Base-by-base conservation (phyloP, 129 eudicot species). In the Gnaphalium uliginosum region DNA sequence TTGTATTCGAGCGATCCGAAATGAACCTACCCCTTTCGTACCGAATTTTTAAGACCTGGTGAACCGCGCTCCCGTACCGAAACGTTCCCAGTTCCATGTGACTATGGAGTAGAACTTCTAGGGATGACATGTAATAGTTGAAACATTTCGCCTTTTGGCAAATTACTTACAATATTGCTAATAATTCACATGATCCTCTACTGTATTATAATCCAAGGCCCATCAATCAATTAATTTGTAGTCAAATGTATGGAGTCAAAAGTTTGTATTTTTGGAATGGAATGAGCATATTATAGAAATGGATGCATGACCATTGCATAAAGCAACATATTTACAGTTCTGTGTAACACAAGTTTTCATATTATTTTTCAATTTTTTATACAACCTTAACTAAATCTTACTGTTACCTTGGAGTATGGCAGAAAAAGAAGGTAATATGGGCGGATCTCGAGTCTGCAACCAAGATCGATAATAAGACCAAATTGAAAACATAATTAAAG, bases 401-500 rank as follows among this genome's bases (percentile, higher is more conserved):
- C 9, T 21, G 15, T 56, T 80, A 80, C 83, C 83, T 80, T 80
- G 67, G 60, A 80, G 64, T 53, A 80, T 56, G 18, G 62, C 79
- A 0, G 83, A 80, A 58, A 80, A 80, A 0, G 79, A 74, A 58
- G 83, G 83, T 74, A 80, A 74, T 58, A 80, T 80, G 26, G 79
- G 83, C 8, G 83, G 83, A 13, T 74, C 56, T 66, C 83, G 74
- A 41, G 74, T 80, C 83, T 80, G 75, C 79, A 80, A 80, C 71
- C 70, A 80, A 56, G 25, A 58, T 26, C 6, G 29, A 75, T 67
- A 61, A 66, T 66, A 73, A 79, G 79, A 68, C 43, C 25, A 74
- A 39, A 26, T 21, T 66, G 62, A 26, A 58, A 4, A 59, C 13
- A 1, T 9, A 39, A 62, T 8, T 21, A 10, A 63, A 62, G 27